These are phyloP conservation scores for Colletotrichum scovillei DNA, from an alignment of 2,329 filamentous ascomycete species.

Conservation along the genomic window DNA sequence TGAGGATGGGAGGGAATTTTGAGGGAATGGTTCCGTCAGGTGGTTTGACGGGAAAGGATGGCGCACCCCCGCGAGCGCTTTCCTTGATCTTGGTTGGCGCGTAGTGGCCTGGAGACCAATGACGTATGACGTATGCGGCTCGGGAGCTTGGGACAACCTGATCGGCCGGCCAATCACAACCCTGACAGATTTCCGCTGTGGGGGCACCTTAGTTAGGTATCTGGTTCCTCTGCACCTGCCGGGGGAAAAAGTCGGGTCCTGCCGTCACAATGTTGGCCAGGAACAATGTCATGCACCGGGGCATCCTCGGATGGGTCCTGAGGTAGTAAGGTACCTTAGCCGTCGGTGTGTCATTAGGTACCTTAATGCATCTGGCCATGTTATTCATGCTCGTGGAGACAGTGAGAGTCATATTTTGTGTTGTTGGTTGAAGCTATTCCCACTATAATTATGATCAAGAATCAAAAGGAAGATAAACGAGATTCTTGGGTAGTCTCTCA, in stretches of 20 bases:
- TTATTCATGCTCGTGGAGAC: conserved; percentile 2
- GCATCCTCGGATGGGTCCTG: neutral
- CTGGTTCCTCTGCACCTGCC: neutral
- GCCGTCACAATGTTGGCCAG: conserved; percentile 10
- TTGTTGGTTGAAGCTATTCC: conserved; percentile 5
- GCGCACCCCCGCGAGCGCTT: conserved; percentile 12
- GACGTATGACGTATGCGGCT: conserved; percentile 35
- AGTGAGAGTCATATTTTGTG: neutral
- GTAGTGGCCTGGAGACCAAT: conserved; percentile 16
- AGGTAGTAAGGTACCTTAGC: neutral
- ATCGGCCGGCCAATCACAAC: conserved; percentile 13
- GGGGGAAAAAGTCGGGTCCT: conserved; percentile 20
- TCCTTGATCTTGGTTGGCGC: conserved; percentile 36
- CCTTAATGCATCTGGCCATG: neutral
- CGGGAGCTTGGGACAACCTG: conserved; percentile 32
- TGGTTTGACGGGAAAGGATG: conserved; percentile 10
- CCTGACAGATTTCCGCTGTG: neutral
- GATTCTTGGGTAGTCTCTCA: neutral
- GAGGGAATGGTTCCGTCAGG: conserved; percentile 13
- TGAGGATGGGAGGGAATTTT: neutral
- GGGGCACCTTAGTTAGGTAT: neutral
- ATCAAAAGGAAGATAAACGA: neutral
- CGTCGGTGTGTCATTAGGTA: too few relatives aligned
- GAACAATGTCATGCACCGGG: conserved; percentile 24
- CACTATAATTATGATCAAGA: too few relatives aligned